Evolutionary conservation across 139 green algal genomes (phyloP).

Genomic region (Nannochloris sp.): DNA sequence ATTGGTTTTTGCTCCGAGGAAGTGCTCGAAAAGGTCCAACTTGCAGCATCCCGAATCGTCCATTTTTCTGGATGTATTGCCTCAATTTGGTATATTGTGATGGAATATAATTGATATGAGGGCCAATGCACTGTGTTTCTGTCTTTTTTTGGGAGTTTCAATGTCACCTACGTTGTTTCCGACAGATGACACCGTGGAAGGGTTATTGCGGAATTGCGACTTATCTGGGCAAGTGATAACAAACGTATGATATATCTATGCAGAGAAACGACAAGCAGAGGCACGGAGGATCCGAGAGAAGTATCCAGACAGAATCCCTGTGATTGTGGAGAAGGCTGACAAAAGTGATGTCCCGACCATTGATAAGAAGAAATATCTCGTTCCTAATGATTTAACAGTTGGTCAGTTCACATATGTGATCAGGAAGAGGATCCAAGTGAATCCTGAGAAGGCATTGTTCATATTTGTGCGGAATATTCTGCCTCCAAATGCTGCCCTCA

Average conservation of each 20-base stretch:
- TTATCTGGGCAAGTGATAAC: background rate
- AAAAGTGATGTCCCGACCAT: constrained; percentile 96
- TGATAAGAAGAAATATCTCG: constrained; percentile 99
- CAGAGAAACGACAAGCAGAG: constrained; percentile 93
- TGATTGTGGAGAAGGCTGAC: constrained; percentile 96
- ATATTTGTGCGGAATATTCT: constrained; percentile 98
- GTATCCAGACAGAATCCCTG: constrained; percentile 91
- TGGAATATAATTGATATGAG: too few species aligned
- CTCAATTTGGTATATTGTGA: too few species aligned
- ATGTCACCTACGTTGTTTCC: too few species aligned
- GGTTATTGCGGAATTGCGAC: too few species aligned
- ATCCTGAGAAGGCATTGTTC: constrained; percentile 96
- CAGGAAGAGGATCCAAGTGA: constrained; percentile 91
- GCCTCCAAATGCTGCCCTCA: constrained; percentile 88
- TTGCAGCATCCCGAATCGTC: too few species aligned
- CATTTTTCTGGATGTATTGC: too few species aligned
- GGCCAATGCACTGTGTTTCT: too few species aligned
- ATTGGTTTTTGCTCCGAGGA: background rate
- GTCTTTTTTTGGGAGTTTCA: too few species aligned
- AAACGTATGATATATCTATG: background rate
- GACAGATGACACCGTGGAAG: too few species aligned
- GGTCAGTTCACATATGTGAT: constrained; percentile 99
- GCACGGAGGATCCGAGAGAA: constrained; percentile 91
- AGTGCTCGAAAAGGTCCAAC: too few species aligned
- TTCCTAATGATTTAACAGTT: constrained; percentile 92